Evolutionary conservation across 257 asterid genomes (phyloP), one percentile per base, ranked within the genome.

Genomic region (Echium plantagineum): DNA sequence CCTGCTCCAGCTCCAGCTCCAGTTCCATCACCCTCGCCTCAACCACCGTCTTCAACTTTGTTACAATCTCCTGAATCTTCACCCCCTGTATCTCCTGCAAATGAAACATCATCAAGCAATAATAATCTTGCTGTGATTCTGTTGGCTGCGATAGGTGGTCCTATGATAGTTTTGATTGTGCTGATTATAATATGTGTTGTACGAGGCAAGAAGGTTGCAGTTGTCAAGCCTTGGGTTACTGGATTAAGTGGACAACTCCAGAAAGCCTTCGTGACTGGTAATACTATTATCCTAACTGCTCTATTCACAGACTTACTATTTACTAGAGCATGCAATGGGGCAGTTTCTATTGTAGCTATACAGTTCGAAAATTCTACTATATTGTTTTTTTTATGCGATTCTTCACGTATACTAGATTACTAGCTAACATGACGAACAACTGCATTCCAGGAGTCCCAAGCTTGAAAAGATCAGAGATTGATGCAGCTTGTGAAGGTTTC

Each of bases 231-330:
- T 10, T 89, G 98, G 97, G 81, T 83, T 31, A 78, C 95, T 0
- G 98, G 98, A 70, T 72, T 93, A 77, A 93, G 98, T 26, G 97
- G 97, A 55, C 95, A 88, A 80, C 89, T 93, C 46, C 95, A 89
- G 76, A 81, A 79, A 76, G 96, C 94, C 20, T 84, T 86, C 35
- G 81, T 88, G 21, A 84, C 94, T 4, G 98, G 94, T 87, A 83
- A 60, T 15, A 31, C 57, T 61, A 52, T 61, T 5, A 10, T 4
- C 66, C 26, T 46, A 15, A 21, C 30, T 20, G 35, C 31, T 53
- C 24, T 26, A 8, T 52, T 58, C 52, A 2, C 18, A 52, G 51
- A 52, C 24, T 52, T 52, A 18, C 9, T 5, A 52, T 24, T 24
- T 24, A 24, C 26, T 24, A 24, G 26, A 5, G 2, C 55, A 7